Percentiles rank a stretch among this genome's conserved stretches.
phyloP scores from a whole-genome alignment of 768 basidiomycete species.

The Lanmaoa rubissima region DNA sequence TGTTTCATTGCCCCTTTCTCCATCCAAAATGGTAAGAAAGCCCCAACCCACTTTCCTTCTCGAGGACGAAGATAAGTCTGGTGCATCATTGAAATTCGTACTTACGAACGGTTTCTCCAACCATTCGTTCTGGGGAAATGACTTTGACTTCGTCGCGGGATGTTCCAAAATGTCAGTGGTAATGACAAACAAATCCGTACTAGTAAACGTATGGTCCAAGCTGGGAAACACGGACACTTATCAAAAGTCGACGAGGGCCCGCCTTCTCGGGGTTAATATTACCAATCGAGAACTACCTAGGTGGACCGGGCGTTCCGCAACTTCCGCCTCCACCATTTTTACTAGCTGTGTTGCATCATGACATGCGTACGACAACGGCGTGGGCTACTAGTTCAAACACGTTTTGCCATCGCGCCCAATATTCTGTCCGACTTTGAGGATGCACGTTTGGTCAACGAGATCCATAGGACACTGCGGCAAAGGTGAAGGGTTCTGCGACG shows the following conservation, averaged over 20 bases:
- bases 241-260: conserved; percentile 1
- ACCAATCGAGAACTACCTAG: conserved; percentile 8
- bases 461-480: background rate
- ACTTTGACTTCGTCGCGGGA: conserved; percentile 9
- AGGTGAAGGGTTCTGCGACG: background rate
- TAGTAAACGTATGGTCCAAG: background rate
- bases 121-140: conserved; percentile 1
- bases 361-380: conserved; percentile 4
- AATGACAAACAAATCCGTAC: conserved; percentile 11
- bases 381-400: background rate
- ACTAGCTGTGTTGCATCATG: conserved; percentile 5
- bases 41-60: conserved; percentile 6
- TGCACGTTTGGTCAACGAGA: background rate
- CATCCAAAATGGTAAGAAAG: conserved; percentile 5
- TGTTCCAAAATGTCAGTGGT: conserved; percentile 5
- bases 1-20: conserved; percentile 17
- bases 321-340: background rate
- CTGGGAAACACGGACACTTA: background rate
- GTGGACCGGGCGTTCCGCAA: conserved; percentile 1
- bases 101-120: conserved; percentile 2
- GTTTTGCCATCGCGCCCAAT: background rate
- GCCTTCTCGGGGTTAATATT: conserved; percentile 11
- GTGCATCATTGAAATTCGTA: conserved; percentile 16
- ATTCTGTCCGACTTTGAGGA: background rate
- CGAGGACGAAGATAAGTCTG: conserved; percentile 3